A percentile compares a stretch with the other conserved stretches of the same genome.
phyloP scores from a whole-genome alignment of 148 eudicot species.

The Heliosperma pusillum region DNA sequence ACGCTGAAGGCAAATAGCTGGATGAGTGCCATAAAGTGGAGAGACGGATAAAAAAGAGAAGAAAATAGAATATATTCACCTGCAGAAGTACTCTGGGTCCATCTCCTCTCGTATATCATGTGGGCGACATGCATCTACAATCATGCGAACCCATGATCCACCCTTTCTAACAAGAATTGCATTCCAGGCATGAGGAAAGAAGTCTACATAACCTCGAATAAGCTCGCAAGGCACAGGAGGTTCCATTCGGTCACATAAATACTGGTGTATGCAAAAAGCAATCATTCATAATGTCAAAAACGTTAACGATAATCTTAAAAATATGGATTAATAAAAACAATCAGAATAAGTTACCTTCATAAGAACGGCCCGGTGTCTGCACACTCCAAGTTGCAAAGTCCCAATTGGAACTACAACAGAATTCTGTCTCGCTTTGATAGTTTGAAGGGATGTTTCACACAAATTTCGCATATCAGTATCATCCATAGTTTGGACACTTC shows the following conservation, averaged over 20 bases:
- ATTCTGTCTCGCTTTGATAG: conserved; percentile 53
- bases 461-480: conserved; percentile 56
- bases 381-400: conserved; percentile 76
- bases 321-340: background rate
- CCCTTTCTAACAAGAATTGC: conserved; percentile 56
- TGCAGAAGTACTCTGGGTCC: conserved; percentile 82
- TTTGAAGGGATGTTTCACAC: conserved; percentile 68
- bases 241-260: conserved; percentile 88
- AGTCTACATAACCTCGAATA: conserved; percentile 87
- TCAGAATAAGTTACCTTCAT: conserved; percentile 56
- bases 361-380: conserved; percentile 90
- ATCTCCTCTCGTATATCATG: conserved; percentile 81
- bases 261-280: conserved; percentile 36
- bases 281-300: conserved; percentile 11
- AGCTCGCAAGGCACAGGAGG: conserved; percentile 98
- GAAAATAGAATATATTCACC: conserved; percentile 33
- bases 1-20: background rate
- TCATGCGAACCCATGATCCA: conserved; percentile 79
- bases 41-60: background rate
- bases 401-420: conserved; percentile 90
- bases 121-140: conserved; percentile 92
- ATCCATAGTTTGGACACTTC: conserved; percentile 35
- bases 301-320: no score
- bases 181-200: conserved; percentile 97
- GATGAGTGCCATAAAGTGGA: conserved; percentile 3